A percentile compares a stretch with the other conserved stretches of the same genome.
Evolutionary conservation across 257 asterid species (phyloP).

Genomic region (Thymus mandschuricus): DNA sequence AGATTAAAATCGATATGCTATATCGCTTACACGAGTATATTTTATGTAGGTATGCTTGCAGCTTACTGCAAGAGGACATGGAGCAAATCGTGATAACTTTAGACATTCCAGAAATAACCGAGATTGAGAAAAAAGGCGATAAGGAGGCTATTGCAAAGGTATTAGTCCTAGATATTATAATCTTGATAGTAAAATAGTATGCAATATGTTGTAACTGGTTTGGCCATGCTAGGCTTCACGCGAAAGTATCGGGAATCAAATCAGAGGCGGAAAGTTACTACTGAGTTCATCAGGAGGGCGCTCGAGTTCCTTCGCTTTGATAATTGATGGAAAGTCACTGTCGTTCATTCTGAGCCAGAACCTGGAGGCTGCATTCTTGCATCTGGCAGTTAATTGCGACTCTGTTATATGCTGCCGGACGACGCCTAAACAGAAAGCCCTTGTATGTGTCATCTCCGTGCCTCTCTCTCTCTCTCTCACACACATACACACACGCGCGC

Average conservation of each 20-base stretch:
- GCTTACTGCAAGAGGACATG: constrained; percentile 89
- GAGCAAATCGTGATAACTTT: constrained; percentile 75
- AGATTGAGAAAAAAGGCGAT: constrained; percentile 70
- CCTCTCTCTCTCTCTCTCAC: constrained; percentile 7
- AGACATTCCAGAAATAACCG: constrained; percentile 63
- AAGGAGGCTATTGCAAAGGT: constrained; percentile 74
- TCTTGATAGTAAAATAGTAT: no score
- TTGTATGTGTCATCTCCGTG: constrained; percentile 53
- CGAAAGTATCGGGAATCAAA: constrained; percentile 63
- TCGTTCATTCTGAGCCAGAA: constrained; percentile 61
- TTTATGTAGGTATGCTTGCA: constrained; percentile 76
- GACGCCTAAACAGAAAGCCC: constrained; percentile 97
- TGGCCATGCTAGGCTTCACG: constrained; percentile 59
- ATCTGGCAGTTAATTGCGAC: constrained; percentile 73
- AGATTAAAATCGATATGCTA: constrained; percentile 5
- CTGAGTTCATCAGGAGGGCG: constrained; percentile 53
- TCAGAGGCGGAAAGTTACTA: constrained; percentile 54
- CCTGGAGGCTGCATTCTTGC: constrained; percentile 68
- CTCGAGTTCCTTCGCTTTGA: constrained; percentile 64
- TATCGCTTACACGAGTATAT: constrained; percentile 21
- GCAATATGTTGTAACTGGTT: constrained; percentile 14
- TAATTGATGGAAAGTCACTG: constrained; percentile 84
- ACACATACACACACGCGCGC: not conserved
- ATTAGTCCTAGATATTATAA: constrained; percentile 25
- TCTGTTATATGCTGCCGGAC: constrained; percentile 97